Base-by-base conservation (phyloP, 768 basidiomycete species). In the Mycena epipterygia region DNA sequence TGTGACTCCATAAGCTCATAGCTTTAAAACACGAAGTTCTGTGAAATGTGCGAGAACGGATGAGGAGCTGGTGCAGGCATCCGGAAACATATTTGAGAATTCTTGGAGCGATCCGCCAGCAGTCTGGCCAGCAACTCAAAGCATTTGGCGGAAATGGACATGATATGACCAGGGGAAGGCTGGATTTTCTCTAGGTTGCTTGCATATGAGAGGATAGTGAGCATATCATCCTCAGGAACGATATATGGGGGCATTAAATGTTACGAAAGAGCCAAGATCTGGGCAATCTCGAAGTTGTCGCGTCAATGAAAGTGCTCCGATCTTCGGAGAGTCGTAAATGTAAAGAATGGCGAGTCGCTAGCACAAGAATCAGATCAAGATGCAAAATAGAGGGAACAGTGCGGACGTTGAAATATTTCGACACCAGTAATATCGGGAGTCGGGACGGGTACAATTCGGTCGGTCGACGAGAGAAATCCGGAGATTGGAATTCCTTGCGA, bases 331-430 rank as follows among this genome's bases (percentile, higher is more conserved):
- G 23, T 62, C 48, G 16, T 49, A 62, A 17, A 62, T 5, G 32
- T 49, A 39, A 21, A 46, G 60, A 30, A 62, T 46, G 1, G 44
- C 46, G 19, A 62, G 60, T 25, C 35, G 46, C 48, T 62, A 33
- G 46, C 2, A n/a, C n/a, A n/a, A n/a, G n/a, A n/a, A n/a, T n/a
- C n/a, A n/a, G n/a, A n/a, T n/a, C n/a, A n/a, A n/a, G n/a, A 1
- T 11, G 35, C 12, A 42, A 35, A 35, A 23, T 7, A 13, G 25
- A 23, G 13, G 14, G 17, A 5, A 37, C 11, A 23, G 2, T 1
- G 51, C 60, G 32, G 16, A 62, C 60, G 27, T 62, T 49, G 30
- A 62, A 62, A 39, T 49, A 51, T 17, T 62, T 62, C 3, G 61
- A 62, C 0, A 62, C 61, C 16, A 19, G 12, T 3, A 62, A 13